Conservation (phyloP, 306 rosid genomes). For the Castanopsis chinensis region DNA sequence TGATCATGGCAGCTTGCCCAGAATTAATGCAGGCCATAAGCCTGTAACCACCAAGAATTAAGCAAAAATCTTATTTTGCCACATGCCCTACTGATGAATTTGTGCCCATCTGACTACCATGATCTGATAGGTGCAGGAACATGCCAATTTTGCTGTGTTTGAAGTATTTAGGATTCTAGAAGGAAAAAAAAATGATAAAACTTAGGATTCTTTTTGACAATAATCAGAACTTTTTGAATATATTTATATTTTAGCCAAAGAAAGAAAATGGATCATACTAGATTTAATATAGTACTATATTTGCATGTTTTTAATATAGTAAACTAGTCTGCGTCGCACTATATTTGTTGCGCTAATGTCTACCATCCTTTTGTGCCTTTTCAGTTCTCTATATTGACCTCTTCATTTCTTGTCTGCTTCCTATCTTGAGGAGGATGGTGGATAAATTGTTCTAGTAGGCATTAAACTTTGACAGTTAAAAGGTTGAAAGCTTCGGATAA, state of each 20-base stretch:
- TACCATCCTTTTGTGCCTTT: too few relatives aligned
- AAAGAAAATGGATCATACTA: neutral
- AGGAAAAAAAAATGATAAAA: neutral
- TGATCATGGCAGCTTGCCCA: neutral
- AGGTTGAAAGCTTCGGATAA: neutral
- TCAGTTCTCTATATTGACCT: too few relatives aligned
- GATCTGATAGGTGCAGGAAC: neutral
- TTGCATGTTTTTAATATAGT: neutral
- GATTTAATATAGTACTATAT: neutral
- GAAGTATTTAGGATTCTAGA: neutral
- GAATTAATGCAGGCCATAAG: neutral
- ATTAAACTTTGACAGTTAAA: neutral
- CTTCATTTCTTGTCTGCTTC: too few relatives aligned
- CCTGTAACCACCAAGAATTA: neutral
- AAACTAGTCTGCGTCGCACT: too few relatives aligned
- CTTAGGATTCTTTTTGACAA: neutral
- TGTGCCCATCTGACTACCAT: neutral
- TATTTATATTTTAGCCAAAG: neutral
- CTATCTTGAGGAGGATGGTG: too few relatives aligned
- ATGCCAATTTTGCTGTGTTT: neutral
- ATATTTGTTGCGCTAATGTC: too few relatives aligned
- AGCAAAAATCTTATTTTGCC: neutral
- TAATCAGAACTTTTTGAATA: neutral
- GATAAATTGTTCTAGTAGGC: neutral
- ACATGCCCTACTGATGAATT: neutral